Base-by-base conservation (phyloP, 2,329 filamentous ascomycete species). In the Plectosphaerella plurivora region DNA sequence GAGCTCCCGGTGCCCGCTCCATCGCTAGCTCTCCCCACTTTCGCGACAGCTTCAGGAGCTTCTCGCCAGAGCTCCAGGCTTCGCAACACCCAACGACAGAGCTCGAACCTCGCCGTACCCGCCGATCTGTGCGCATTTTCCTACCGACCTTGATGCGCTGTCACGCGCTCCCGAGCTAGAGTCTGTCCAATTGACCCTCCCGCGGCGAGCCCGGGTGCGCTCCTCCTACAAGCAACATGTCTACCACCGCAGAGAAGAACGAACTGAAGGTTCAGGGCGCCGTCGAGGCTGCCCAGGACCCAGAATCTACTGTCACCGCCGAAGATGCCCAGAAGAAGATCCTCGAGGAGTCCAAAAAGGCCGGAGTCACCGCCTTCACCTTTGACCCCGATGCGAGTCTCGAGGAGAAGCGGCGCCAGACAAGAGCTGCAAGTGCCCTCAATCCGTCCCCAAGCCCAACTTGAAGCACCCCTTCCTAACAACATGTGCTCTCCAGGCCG, bases 341-440 rank as follows among this genome's bases (percentile, higher is more conserved):
- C 47, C 78, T 96, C 24, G 77, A 89, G 51, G 86, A 96, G 68
- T 90, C 89, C 3, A 33, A 12, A 33, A 87, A 88, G 62, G 89
- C 87, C 12, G 94, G 94, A 42, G 83, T 88, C 22, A 74, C 86
- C 28, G 92, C 91, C 57, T 94, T 89, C 67, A 82, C 86, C 56
- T 99, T 97, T 73, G 82, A 99, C 65, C 91, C 94, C 1, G 74
- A 96, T 74, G 92, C 91, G 42, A 86, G 79, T 44, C 80, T 87
- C 1, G 89, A 91, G 67, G 80, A 96, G 69, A 99, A 99, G 76
- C 86, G 82, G 55, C 87, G 87, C 33, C 89, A 92, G 66, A 86
- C 88, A 20, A 77, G 81, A 77, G 82, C 86, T 65, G 91, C 96
- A 78, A 63, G 87, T 78, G 44, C n/a, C 22, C 37, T 35, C 28